Base-by-base conservation (phyloP, 2,329 filamentous ascomycete genomes). In the Bisporella sp. region DNA sequence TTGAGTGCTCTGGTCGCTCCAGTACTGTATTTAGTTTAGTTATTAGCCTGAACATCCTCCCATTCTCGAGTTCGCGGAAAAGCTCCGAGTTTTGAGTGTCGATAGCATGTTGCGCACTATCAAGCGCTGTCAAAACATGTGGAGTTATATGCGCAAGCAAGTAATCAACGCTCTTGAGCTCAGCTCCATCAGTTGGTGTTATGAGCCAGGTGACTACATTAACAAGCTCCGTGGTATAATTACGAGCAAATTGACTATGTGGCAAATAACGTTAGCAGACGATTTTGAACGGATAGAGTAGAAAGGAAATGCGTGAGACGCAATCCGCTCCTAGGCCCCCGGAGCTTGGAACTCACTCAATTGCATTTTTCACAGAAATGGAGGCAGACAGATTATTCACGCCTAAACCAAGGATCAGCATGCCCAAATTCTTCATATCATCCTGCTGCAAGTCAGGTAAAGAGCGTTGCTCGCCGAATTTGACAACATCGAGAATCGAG, bases 11-110 rank as follows among this genome's bases (percentile, higher is more conserved):
- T 1, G 86, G 88, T 8, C 93, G 82, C 68, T 99, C 93, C 62
- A 93, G 93, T 65, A 99, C 82, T 51, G 87, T 79, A 54, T 88
- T 89, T 41, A 99, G 73, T 66, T 99, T 99, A 60, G 89, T 74
- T 62, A 90, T 75, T 52, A 87, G 69, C 12, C 93, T 87, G 31
- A 89, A 85, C 1, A 95, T 70, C 9, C 93, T 83, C 7, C 85
- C 91, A 60, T 97, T 97, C 65, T 97, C 93, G 5, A 97, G 77
- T 66, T 96, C 92, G 37, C 84, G 79, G 58, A 77, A 81, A 30
- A 97, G 73, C 47, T 88, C 81, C 12, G 79, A 82, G 37, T 77
- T 84, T 13, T 90, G 73, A 11, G 84, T 81, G 65, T 99, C 93
- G 51, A 87, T 78, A 35, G 82, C 76, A 57, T 93, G 90, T n/a